Evolutionary conservation across 257 asterid genomes (phyloP).

Genomic region (Salvia rosmarinus): DNA sequence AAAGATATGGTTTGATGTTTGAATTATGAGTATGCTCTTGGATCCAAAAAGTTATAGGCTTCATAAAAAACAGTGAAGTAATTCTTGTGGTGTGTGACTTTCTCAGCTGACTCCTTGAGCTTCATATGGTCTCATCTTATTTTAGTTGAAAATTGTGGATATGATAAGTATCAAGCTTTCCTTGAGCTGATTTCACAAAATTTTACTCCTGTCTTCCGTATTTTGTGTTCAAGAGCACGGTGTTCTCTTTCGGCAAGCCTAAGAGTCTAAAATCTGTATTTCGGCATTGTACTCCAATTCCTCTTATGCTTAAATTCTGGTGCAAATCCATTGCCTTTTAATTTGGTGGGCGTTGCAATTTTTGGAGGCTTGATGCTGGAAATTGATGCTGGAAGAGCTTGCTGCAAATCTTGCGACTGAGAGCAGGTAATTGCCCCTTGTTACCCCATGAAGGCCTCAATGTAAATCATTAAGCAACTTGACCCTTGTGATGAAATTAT

Average conservation of each 20-base stretch:
- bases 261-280: background rate
- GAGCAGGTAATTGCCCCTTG: slow-evolving; percentile 29
- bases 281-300: background rate
- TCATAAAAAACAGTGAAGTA: background rate
- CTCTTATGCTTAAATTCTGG: slow-evolving; percentile 5
- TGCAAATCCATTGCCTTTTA: background rate
- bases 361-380: slow-evolving; percentile 26
- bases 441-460: slow-evolving; percentile 1
- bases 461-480: slow-evolving; percentile 4
- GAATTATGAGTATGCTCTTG: background rate
- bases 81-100: slow-evolving; percentile 8
- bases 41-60: slow-evolving; percentile 1
- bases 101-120: background rate
- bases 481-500: background rate
- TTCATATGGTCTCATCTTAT: background rate
- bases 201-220: background rate
- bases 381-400: slow-evolving; percentile 34
- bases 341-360: slow-evolving; percentile 13
- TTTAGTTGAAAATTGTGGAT: background rate
- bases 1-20: background rate
- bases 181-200: background rate
- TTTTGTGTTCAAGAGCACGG: background rate
- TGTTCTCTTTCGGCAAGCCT: background rate
- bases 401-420: slow-evolving; percentile 26
- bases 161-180: background rate